A percentile compares a stretch with the other conserved stretches of the same genome.
Evolutionary conservation across 1,139 yeast species (phyloP).

Genomic region (Geotrichum cucujoidarum): DNA sequence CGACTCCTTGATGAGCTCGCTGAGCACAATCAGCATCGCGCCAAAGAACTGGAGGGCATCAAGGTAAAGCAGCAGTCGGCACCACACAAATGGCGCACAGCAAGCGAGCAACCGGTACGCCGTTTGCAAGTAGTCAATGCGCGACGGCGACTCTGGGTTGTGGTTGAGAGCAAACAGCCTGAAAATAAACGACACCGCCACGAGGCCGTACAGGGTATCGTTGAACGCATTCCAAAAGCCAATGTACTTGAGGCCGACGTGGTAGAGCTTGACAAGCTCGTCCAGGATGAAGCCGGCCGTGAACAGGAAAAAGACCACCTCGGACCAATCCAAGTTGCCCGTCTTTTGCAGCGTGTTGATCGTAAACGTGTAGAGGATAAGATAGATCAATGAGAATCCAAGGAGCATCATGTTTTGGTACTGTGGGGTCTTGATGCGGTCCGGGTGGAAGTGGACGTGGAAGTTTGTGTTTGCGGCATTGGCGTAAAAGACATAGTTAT

Average conservation of each 20-base stretch:
- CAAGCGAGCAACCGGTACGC: slow-evolving; percentile 70
- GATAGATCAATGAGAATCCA: slow-evolving; percentile 58
- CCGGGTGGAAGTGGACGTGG: slow-evolving; percentile 71
- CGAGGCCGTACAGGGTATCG: slow-evolving; percentile 58
- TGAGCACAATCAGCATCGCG: slow-evolving; percentile 79
- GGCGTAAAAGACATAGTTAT: slow-evolving; percentile 55
- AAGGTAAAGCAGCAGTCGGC: slow-evolving; percentile 64
- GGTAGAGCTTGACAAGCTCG: slow-evolving; percentile 65
- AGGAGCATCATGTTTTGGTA: slow-evolving; percentile 76
- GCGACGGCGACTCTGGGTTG: slow-evolving; percentile 21
- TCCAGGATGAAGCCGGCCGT: slow-evolving; percentile 64
- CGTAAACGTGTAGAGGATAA: slow-evolving; percentile 58
- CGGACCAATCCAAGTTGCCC: slow-evolving; percentile 44
- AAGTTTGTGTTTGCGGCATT: slow-evolving; percentile 55
- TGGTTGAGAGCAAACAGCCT: slow-evolving; percentile 48
- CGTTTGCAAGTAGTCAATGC: slow-evolving; percentile 51
- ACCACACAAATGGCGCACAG: slow-evolving; percentile 87
- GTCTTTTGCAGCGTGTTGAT: slow-evolving; percentile 47
- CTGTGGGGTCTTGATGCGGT: slow-evolving; percentile 74
- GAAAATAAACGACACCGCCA: slow-evolving; percentile 50
- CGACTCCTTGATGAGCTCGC: slow-evolving; percentile 83
- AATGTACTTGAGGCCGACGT: slow-evolving; percentile 65
- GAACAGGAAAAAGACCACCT: slow-evolving; percentile 56
- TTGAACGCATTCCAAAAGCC: slow-evolving; percentile 81
- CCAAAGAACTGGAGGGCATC: slow-evolving; percentile 84